These are phyloP conservation scores for Fusarium setosum DNA, from an alignment of 2,329 filamentous ascomycete genomes.

Conservation along the genomic window DNA sequence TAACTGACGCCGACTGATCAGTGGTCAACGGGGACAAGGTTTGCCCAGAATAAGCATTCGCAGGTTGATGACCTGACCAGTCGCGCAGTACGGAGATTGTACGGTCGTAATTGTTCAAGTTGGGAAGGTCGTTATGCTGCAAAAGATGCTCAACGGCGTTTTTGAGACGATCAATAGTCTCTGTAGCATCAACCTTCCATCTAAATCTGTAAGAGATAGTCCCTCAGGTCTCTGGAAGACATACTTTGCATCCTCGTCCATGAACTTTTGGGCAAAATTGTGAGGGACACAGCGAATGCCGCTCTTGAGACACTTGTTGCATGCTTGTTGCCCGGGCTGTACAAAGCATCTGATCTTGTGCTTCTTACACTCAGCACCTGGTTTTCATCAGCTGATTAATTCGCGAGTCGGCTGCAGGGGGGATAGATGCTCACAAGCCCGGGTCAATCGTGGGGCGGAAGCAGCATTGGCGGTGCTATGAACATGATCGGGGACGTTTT, in stretches of 20 bases:
- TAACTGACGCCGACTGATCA: not conserved
- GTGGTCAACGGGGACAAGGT: not conserved
- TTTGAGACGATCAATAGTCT: not conserved
- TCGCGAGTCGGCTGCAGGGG: not conserved
- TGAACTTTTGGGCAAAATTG: constrained; percentile 3
- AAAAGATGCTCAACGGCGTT: not conserved
- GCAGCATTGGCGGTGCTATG: not conserved
- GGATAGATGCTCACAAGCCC: not conserved
- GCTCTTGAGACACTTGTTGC: not conserved
- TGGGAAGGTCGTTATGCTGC: not conserved
- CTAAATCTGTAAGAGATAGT: not conserved
- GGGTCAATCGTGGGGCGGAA: not conserved
- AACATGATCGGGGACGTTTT: not conserved
- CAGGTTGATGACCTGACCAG: not conserved
- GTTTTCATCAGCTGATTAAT: not conserved
- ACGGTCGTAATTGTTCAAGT: not conserved
- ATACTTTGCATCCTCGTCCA: not conserved
- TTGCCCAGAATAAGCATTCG: not conserved
- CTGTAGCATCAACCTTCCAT: not conserved
- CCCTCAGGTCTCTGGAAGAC: not conserved
- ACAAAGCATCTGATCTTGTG: constrained; percentile 3
- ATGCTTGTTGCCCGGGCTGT: not conserved
- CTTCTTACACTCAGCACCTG: not conserved
- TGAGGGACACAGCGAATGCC: not conserved
- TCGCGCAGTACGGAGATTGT: not conserved